These are phyloP conservation scores for Imleria badia DNA, from an alignment of 768 basidiomycete species.

Conservation along the genomic window DNA sequence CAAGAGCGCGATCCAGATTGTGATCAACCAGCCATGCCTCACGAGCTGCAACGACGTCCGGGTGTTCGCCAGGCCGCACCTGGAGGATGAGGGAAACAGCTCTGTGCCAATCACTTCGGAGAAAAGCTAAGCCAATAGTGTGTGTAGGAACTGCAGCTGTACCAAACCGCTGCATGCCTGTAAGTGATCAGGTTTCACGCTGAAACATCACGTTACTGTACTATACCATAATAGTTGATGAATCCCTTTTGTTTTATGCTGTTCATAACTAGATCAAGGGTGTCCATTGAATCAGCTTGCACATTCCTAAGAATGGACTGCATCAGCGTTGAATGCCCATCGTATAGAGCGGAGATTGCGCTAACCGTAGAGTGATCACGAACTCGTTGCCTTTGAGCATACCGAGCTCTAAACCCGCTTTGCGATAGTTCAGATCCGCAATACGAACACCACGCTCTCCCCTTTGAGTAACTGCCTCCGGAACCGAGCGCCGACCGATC, in stretches of 20 bases:
- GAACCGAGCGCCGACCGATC: slow-evolving; percentile 52
- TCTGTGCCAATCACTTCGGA: slow-evolving; percentile 87
- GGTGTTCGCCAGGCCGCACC: slow-evolving; percentile 87
- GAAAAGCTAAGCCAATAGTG: slow-evolving; percentile 84
- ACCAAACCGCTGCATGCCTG: slow-evolving; percentile 98
- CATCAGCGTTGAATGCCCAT: neutral
- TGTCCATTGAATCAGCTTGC: slow-evolving; percentile 69
- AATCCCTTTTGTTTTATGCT: slow-evolving; percentile 85
- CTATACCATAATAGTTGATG: slow-evolving; percentile 93
- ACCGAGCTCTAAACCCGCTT: slow-evolving; percentile 82
- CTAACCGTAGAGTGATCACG: slow-evolving; percentile 86
- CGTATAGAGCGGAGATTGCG: slow-evolving; percentile 15
- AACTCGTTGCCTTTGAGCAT: slow-evolving; percentile 98
- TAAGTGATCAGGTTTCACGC: slow-evolving; percentile 5
- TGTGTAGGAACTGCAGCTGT: slow-evolving; percentile 96
- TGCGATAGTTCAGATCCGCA: slow-evolving; percentile 83
- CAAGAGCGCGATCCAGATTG: slow-evolving; percentile 78
- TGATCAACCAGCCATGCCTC: slow-evolving; percentile 86
- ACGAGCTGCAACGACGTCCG: slow-evolving; percentile 81
- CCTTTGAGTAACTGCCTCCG: slow-evolving; percentile 63
- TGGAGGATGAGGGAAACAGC: slow-evolving; percentile 83
- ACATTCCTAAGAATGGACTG: slow-evolving; percentile 61
- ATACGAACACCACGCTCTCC: slow-evolving; percentile 90
- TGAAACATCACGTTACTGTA: neutral
- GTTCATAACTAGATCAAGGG: slow-evolving; percentile 71